A percentile compares a stretch with the other conserved stretches of the same genome.
Evolutionary conservation across 208 protist species (phyloP).

Genomic region (Acanthamoeba lenticulata): DNA sequence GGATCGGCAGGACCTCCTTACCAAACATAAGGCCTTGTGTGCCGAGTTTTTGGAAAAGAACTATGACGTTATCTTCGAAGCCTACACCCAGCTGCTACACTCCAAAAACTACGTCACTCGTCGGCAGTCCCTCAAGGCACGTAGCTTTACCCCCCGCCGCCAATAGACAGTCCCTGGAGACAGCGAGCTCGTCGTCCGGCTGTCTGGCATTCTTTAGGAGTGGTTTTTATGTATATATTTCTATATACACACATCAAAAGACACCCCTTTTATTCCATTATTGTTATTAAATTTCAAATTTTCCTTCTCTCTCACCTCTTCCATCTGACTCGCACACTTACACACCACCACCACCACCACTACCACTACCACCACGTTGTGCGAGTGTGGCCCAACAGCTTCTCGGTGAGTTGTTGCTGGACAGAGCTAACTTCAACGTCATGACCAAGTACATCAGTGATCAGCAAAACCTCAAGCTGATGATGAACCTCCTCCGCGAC

Average conservation of each 20-base stretch:
- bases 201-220: too few relatives aligned
- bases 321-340: too few relatives aligned
- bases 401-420: conserved; percentile 91
- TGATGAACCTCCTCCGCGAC: conserved; percentile 94
- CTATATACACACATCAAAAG: too few relatives aligned
- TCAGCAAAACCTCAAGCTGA: conserved; percentile 90
- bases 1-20: conserved; percentile 84
- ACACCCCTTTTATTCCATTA: too few relatives aligned
- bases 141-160: too few relatives aligned
- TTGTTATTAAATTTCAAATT: too few relatives aligned
- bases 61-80: conserved; percentile 87
- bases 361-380: not conserved
- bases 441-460: conserved; percentile 92
- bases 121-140: conserved; percentile 89
- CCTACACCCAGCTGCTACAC: conserved; percentile 85
- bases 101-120: conserved; percentile 92
- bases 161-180: too few relatives aligned
- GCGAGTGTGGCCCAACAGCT: conserved; percentile 79
- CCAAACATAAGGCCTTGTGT: conserved; percentile 87
- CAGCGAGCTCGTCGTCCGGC: too few relatives aligned
- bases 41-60: conserved; percentile 88
- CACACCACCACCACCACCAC: not conserved
- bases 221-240: too few relatives aligned
- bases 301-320: too few relatives aligned
- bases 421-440: conserved; percentile 91